phyloP scores from a whole-genome alignment of 495 filamentous ascomycete species.

The Penicillium taxi region DNA sequence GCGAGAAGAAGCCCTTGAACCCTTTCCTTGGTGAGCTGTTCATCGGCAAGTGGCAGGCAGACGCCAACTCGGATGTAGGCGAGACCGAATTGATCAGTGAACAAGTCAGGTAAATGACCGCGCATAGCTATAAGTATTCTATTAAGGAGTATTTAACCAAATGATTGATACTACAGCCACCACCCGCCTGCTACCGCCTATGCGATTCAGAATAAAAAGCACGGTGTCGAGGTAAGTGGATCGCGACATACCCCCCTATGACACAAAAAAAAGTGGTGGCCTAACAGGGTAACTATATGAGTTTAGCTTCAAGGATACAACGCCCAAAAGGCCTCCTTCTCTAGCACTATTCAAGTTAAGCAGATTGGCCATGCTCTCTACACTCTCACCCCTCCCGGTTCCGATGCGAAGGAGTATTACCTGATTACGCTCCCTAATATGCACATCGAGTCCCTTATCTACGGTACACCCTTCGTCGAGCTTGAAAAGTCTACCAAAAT shows the following conservation, averaged over 20 bases:
- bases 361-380: slow-evolving; percentile 93
- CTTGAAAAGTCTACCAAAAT: slow-evolving; percentile 78
- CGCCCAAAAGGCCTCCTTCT: slow-evolving; percentile 93
- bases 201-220: slow-evolving; percentile 75
- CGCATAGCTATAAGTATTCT: too few relatives aligned
- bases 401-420: slow-evolving; percentile 58
- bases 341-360: slow-evolving; percentile 86
- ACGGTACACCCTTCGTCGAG: slow-evolving; percentile 85
- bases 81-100: slow-evolving; percentile 66
- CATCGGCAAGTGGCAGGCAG: slow-evolving; percentile 64
- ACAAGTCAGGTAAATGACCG: slow-evolving; percentile 73
- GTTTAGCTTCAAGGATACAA: slow-evolving; percentile 82
- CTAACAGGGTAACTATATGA: background rate
- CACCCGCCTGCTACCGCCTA: slow-evolving; percentile 98
- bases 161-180: too few relatives aligned
- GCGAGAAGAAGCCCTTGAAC: slow-evolving; percentile 96
- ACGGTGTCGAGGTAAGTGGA: slow-evolving; percentile 58
- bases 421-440: slow-evolving; percentile 87
- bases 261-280: background rate
- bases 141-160: too few relatives aligned
- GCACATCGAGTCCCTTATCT: slow-evolving; percentile 91
- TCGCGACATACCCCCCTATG: background rate
- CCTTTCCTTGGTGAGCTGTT: slow-evolving; percentile 89
- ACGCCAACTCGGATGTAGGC: slow-evolving; percentile 58
- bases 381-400: slow-evolving; percentile 55